Percentiles rank a stretch among this genome's conserved stretches.
Conservation (phyloP, 768 basidiomycete species). For the Lentinus brumalis region DNA sequence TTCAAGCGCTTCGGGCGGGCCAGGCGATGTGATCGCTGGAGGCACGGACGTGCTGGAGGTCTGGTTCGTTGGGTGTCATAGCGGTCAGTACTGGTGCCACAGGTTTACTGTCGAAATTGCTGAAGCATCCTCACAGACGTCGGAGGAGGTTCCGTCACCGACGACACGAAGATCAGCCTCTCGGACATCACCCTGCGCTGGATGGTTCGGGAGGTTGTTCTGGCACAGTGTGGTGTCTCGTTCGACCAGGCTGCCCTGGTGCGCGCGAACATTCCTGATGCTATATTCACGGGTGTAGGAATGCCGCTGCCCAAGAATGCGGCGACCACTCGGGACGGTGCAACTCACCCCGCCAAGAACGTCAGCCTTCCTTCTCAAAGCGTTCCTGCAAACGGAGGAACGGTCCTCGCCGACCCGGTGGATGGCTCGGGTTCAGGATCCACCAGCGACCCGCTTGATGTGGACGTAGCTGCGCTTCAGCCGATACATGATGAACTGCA, state of each 20-base stretch:
- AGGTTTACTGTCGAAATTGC: not conserved
- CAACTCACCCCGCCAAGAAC: too few species aligned
- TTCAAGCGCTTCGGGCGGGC: not conserved
- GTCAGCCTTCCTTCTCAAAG: too few species aligned
- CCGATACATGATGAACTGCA: conserved; percentile 56
- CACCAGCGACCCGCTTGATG: not conserved
- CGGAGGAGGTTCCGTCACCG: conserved; percentile 61
- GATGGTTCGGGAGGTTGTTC: conserved; percentile 74
- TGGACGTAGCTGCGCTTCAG: conserved; percentile 40
- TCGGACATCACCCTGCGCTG: conserved; percentile 68
- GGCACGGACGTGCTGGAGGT: conserved; percentile 70
- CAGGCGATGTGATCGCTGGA: not conserved
- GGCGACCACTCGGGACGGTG: not conserved
- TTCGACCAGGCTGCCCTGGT: conserved; percentile 55
- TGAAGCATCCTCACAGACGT: conserved; percentile 47
- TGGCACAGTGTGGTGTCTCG: conserved; percentile 57
- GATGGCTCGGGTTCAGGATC: not conserved
- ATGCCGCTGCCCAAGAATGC: conserved; percentile 16
- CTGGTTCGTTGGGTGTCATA: conserved; percentile 78
- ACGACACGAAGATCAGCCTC: conserved; percentile 46
- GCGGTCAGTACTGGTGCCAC: conserved; percentile 41
- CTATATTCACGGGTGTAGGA: conserved; percentile 19
- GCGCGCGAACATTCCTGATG: conserved; percentile 41
- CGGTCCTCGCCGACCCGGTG: not conserved
- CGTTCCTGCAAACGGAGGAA: too few species aligned